Evolutionary conservation across 2,329 filamentous ascomycete genomes (phyloP).

Genomic region (Arthroderma sp.): DNA sequence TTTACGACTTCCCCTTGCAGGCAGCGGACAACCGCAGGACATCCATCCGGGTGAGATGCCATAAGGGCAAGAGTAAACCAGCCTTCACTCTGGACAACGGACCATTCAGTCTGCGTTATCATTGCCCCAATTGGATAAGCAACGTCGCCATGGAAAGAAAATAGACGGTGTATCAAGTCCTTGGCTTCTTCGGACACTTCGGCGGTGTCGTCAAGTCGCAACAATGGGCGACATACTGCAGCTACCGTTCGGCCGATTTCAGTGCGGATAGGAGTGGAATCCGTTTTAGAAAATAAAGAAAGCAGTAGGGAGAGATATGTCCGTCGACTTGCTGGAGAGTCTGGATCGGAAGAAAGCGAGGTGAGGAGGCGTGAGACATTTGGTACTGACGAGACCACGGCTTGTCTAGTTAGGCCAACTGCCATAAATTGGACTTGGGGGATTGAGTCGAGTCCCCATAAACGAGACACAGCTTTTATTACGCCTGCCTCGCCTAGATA

Average conservation of each 20-base stretch:
- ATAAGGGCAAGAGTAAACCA: conserved; percentile 38
- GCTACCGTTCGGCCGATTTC: conserved; percentile 36
- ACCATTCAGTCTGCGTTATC: conserved; percentile 34
- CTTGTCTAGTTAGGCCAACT: conserved; percentile 28
- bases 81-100: conserved; percentile 35
- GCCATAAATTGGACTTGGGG: conserved; percentile 34
- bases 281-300: conserved; percentile 28
- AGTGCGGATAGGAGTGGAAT: conserved; percentile 32
- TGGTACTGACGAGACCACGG: conserved; percentile 24
- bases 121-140: conserved; percentile 30
- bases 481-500: conserved; percentile 27
- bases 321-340: conserved; percentile 17
- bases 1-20: conserved; percentile 23
- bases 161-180: conserved; percentile 21
- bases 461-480: conserved; percentile 24
- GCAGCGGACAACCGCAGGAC: conserved; percentile 21
- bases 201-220: conserved; percentile 2
- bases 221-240: conserved; percentile 22
- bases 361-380: conserved; percentile 28
- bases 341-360: conserved; percentile 17
- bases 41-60: conserved; percentile 24
- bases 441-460: conserved; percentile 30
- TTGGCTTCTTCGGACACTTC: conserved; percentile 10
- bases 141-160: conserved; percentile 23
- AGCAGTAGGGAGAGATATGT: conserved; percentile 32